Percentiles rank a stretch among this genome's conserved stretches.
These are phyloP conservation scores for Babesia ovis DNA, from an alignment of 169 alveolate genomes.

Conservation along the genomic window DNA sequence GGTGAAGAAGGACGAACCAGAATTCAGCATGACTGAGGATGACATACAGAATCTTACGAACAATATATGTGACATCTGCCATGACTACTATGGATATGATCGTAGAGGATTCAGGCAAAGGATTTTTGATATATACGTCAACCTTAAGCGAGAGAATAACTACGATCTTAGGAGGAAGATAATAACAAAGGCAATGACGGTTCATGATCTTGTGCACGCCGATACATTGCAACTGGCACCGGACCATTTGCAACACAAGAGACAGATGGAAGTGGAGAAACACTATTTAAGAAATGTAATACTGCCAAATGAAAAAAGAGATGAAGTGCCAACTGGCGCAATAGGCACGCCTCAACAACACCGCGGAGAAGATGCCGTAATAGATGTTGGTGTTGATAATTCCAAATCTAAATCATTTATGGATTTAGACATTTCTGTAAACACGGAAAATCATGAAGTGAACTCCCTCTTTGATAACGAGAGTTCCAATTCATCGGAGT, in stretches of 20 bases:
- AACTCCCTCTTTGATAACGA: constrained; percentile 1
- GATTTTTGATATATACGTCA: constrained; percentile 66
- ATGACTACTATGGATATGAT: constrained; percentile 36
- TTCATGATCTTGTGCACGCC: constrained; percentile 53
- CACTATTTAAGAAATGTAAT: constrained; percentile 69
- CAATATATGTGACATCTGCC: constrained; percentile 47
- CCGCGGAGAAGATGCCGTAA: background rate
- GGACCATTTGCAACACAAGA: constrained; percentile 40
- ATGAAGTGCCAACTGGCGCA: background rate
- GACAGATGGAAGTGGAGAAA: constrained; percentile 66
- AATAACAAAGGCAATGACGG: constrained; percentile 51
- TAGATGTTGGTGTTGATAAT: constrained; percentile 6
- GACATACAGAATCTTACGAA: constrained; percentile 16
- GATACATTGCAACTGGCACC: constrained; percentile 76
- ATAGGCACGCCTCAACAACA: background rate
- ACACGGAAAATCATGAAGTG: background rate
- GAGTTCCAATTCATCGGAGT: background rate
- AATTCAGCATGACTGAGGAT: constrained; percentile 31
- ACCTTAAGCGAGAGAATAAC: constrained; percentile 72
- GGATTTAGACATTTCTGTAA: background rate
- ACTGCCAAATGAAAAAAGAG: constrained; percentile 24
- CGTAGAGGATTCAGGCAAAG: constrained; percentile 66
- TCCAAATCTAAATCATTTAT: background rate
- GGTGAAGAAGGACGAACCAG: constrained; percentile 5
- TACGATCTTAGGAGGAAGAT: constrained; percentile 67